Evolutionary conservation across 768 basidiomycete species (phyloP).

Genomic region (Podaxis mareebaensis): DNA sequence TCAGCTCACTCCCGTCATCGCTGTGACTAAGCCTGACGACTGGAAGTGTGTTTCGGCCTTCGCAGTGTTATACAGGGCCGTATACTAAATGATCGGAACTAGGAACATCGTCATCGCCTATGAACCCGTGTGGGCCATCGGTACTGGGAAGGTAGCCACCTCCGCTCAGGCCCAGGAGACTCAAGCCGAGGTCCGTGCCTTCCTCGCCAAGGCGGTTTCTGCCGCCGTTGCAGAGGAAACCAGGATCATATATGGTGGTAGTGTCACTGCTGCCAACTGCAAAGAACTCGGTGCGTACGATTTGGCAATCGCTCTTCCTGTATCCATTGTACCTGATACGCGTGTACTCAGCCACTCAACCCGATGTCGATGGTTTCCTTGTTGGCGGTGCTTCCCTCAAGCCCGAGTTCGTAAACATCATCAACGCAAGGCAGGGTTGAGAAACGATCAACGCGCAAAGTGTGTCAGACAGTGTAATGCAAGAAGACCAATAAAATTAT

Average conservation of each 20-base stretch:
- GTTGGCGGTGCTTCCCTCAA: conserved; percentile 98
- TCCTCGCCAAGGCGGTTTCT: conserved; percentile 66
- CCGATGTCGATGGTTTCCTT: conserved; percentile 96
- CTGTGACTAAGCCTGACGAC: conserved; percentile 57
- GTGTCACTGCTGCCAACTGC: conserved; percentile 87
- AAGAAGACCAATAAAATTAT: not conserved
- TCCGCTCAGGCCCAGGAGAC: conserved; percentile 91
- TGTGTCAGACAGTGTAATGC: not conserved
- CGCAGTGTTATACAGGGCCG: not conserved
- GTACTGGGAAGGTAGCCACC: conserved; percentile 95
- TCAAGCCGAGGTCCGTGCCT: conserved; percentile 80
- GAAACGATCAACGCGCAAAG: not conserved
- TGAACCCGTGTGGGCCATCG: conserved; percentile 98
- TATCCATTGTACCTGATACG: conserved; percentile 6
- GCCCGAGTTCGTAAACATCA: conserved; percentile 92
- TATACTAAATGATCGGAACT: not conserved
- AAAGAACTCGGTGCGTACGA: conserved; percentile 73
- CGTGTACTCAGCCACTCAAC: conserved; percentile 55
- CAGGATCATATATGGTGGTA: conserved; percentile 95
- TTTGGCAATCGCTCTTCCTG: not conserved
- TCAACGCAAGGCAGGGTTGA: conserved; percentile 59
- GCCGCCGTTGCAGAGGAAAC: conserved; percentile 66
- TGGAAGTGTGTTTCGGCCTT: conserved; percentile 67
- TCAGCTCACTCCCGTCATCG: conserved; percentile 79
- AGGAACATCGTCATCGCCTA: conserved; percentile 95